A percentile compares a stretch with the other conserved stretches of the same genome.
Evolutionary conservation across 2,329 filamentous ascomycete species (phyloP).

Genomic region (Phyllosticta paracitricarpa): DNA sequence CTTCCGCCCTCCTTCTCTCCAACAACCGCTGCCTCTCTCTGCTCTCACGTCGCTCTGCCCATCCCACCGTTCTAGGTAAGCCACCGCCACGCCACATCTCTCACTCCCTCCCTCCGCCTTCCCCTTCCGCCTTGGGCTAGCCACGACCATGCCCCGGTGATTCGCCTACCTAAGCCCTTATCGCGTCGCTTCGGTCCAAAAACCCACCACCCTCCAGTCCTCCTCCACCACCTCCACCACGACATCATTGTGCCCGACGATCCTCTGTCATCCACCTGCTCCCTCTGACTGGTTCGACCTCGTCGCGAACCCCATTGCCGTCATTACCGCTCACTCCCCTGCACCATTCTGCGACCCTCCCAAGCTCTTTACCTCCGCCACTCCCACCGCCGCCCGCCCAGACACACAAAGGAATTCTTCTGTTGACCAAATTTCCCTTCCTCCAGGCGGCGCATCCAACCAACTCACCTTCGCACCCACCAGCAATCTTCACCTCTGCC

Average conservation of each 20-base stretch:
- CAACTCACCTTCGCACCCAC: background rate
- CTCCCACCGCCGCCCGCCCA: background rate
- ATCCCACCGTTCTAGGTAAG: background rate
- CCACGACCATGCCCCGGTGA: constrained; percentile 4
- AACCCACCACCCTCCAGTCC: background rate
- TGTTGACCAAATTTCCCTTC: background rate
- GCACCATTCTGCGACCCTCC: background rate
- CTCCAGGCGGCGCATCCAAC: constrained; percentile 5
- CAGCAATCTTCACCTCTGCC: constrained; percentile 1
- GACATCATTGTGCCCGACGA: constrained; percentile 5
- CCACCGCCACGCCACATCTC: background rate
- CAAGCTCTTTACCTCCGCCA: background rate
- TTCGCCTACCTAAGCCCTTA: constrained; percentile 11
- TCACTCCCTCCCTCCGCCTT: background rate
- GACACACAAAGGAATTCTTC: background rate
- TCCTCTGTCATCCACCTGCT: background rate
- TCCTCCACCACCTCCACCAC: background rate
- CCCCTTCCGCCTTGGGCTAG: constrained; percentile 6
- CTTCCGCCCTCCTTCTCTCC: background rate
- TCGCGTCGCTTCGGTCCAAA: constrained; percentile 8
- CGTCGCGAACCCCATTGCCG: background rate
- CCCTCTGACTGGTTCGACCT: background rate
- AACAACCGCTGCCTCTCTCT: background rate
- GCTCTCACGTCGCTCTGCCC: background rate
- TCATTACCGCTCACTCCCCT: constrained; percentile 2